These are phyloP conservation scores for Suillus occidentalis DNA, from an alignment of 768 basidiomycete species.

Conservation along the genomic window DNA sequence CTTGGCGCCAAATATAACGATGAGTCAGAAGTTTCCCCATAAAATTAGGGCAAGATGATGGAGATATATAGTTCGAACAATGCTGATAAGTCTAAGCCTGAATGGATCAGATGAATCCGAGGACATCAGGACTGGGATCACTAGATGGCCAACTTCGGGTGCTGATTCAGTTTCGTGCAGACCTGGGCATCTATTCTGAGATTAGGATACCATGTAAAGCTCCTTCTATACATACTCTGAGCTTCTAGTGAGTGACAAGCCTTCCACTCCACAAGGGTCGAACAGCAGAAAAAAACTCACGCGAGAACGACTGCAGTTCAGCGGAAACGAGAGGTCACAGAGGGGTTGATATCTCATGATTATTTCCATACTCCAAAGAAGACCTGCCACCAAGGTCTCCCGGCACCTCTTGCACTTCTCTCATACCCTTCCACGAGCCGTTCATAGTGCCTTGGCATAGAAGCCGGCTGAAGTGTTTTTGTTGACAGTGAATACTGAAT, in stretches of 20 bases:
- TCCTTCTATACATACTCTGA: not conserved
- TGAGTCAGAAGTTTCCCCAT: not conserved
- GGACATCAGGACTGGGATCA: not conserved
- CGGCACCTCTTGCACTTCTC: constrained; percentile 74
- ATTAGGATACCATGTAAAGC: not conserved
- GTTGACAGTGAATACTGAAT: constrained; percentile 65
- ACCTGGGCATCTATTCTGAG: not conserved
- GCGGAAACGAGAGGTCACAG: not conserved
- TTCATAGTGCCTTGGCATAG: constrained; percentile 71
- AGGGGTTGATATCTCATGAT: not conserved
- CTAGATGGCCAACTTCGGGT: not conserved
- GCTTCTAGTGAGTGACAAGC: not conserved
- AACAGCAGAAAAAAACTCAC: not conserved
- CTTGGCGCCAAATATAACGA: not conserved
- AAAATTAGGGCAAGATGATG: not conserved
- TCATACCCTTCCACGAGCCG: constrained; percentile 73
- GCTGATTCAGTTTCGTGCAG: not conserved
- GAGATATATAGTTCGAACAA: not conserved
- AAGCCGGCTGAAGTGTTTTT: constrained; percentile 65
- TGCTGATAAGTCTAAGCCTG: not conserved
- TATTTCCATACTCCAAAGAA: constrained; percentile 71
- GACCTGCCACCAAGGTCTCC: constrained; percentile 81
- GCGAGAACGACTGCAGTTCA: not conserved
- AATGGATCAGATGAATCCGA: not conserved
- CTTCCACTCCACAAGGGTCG: not conserved